Percentiles rank a stretch among this genome's conserved stretches.
Evolutionary conservation across 768 basidiomycete genomes (phyloP).

Genomic region (Melanogaster broomeanus): DNA sequence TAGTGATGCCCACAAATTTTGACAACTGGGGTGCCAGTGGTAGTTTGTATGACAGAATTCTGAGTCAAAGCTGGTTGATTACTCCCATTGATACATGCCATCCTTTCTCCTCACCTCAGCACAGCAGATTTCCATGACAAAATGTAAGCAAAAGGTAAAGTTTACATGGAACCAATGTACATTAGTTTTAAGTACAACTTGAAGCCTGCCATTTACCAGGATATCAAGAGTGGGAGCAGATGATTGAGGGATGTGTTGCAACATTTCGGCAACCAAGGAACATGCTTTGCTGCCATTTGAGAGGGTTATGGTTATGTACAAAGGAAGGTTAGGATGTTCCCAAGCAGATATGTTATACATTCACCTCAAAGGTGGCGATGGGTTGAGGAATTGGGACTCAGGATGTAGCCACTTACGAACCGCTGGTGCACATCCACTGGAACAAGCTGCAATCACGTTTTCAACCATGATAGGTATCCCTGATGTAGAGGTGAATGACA

Average conservation of each 20-base stretch:
- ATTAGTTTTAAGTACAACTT: too few species aligned
- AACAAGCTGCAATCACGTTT: slow-evolving; percentile 75
- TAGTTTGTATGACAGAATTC: too few species aligned
- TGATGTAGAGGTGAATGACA: slow-evolving; percentile 70
- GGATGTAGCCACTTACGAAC: slow-evolving; percentile 61
- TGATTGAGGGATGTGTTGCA: slow-evolving; percentile 52
- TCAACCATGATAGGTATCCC: slow-evolving; percentile 81
- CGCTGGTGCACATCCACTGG: slow-evolving; percentile 67
- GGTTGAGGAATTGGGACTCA: slow-evolving; percentile 73
- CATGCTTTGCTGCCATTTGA: slow-evolving; percentile 57
- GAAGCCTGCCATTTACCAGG: slow-evolving; percentile 47
- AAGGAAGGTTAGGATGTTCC: background rate
- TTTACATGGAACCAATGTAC: too few species aligned
- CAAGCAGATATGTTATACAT: slow-evolving; percentile 65
- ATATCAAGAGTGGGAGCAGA: slow-evolving; percentile 49
- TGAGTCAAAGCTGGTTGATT: too few species aligned
- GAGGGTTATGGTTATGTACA: slow-evolving; percentile 47
- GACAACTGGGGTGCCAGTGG: too few species aligned
- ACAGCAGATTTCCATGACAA: too few species aligned
- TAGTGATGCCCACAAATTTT: too few species aligned
- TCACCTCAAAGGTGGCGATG: slow-evolving; percentile 74
- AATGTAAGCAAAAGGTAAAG: too few species aligned
- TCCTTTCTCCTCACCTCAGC: too few species aligned
- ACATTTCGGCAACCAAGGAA: slow-evolving; percentile 64
- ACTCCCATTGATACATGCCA: background rate